These are phyloP conservation scores for Suillus variegatus DNA, from an alignment of 768 basidiomycete genomes.

Conservation along the genomic window DNA sequence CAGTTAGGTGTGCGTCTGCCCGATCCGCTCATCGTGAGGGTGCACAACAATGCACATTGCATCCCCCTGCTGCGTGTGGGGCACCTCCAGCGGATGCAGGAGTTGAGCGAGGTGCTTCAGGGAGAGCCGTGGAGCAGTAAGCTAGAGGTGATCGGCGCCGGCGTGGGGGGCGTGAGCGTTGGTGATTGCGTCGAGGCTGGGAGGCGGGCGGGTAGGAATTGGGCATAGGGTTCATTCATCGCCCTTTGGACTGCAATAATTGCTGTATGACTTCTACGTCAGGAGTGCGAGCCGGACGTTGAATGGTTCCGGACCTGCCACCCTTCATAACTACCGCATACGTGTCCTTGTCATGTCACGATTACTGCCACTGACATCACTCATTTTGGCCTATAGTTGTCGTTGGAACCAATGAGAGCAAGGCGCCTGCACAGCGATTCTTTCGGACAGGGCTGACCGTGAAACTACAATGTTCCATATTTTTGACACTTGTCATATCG, in stretches of 20 bases:
- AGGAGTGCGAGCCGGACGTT: background rate
- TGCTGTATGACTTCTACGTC: constrained; percentile 1
- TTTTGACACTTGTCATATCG: background rate
- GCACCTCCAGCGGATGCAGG: constrained; percentile 67
- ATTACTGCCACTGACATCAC: background rate
- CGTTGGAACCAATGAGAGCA: background rate
- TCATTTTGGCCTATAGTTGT: background rate
- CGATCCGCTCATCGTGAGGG: constrained; percentile 52
- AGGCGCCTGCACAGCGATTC: background rate
- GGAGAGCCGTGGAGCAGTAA: constrained; percentile 44
- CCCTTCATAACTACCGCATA: background rate
- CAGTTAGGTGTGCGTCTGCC: constrained; percentile 54
- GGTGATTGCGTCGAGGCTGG: constrained; percentile 84
- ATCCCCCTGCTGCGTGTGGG: constrained; percentile 81
- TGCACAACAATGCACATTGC: constrained; percentile 60
- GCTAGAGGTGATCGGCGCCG: constrained; percentile 78
- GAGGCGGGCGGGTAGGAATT: constrained; percentile 50
- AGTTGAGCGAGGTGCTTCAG: constrained; percentile 48
- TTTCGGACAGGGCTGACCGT: background rate
- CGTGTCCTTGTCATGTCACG: background rate
- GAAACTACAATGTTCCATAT: background rate
- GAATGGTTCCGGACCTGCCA: background rate
- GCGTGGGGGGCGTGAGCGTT: constrained; percentile 84
- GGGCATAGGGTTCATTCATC: constrained; percentile 29
- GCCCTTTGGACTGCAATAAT: background rate